phyloP scores from a whole-genome alignment of 2,329 filamentous ascomycete genomes.

The Diplodia scrobiculata region DNA sequence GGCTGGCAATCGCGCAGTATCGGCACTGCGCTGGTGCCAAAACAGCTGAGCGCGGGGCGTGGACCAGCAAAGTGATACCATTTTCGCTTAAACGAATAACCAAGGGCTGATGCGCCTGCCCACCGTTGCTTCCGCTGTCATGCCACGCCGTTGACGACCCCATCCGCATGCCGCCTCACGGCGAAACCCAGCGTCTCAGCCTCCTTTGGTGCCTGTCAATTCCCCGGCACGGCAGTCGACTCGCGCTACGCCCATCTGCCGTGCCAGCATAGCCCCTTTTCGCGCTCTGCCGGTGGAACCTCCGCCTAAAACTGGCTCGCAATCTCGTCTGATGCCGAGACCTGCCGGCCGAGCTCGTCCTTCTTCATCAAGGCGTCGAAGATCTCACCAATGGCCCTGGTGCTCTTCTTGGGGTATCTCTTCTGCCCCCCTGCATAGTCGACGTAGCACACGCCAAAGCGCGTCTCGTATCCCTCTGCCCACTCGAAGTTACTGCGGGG shows the following conservation, averaged over 20 bases:
- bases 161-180: constrained; percentile 17
- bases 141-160: constrained; percentile 16
- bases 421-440: constrained; percentile 80
- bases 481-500: constrained; percentile 74
- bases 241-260: constrained; percentile 14
- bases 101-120: not conserved
- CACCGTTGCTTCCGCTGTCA: constrained; percentile 23
- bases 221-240: constrained; percentile 20
- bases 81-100: constrained; percentile 13
- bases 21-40: not conserved
- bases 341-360: constrained; percentile 48
- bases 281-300: constrained; percentile 3
- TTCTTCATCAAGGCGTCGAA: constrained; percentile 69
- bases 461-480: constrained; percentile 87
- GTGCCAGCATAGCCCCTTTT: constrained; percentile 19
- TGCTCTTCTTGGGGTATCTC: constrained; percentile 82
- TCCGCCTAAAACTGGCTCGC: constrained; percentile 16
- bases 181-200: constrained; percentile 27
- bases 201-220: constrained; percentile 5
- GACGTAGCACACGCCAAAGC: constrained; percentile 81
- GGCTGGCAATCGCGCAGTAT: not conserved
- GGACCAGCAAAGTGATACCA: constrained; percentile 13
- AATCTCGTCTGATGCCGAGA: constrained; percentile 16
- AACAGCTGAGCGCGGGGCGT: constrained; percentile 2
- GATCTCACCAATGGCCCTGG: constrained; percentile 67